Conservation (phyloP, 805 yeast species). For the Saturnispora gosingensis region DNA sequence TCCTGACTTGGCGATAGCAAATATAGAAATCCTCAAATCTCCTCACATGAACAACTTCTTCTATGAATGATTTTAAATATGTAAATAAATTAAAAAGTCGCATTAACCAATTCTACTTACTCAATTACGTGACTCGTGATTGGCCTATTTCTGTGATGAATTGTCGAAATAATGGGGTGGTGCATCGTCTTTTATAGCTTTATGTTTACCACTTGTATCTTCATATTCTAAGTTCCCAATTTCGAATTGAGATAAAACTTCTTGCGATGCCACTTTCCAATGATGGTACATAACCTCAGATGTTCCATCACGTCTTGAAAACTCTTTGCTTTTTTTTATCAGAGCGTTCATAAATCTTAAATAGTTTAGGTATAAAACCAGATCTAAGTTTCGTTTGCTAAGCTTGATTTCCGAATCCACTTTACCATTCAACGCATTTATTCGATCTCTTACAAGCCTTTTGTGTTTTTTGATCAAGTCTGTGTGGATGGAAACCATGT, state of each 20-base stretch:
- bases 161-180: not conserved
- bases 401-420: not conserved
- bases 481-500: slow-evolving; percentile 10
- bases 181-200: not conserved
- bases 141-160: not conserved
- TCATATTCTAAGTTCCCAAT: not conserved
- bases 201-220: not conserved
- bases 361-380: slow-evolving; percentile 38
- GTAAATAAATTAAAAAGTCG: not conserved
- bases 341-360: slow-evolving; percentile 37
- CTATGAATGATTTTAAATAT: slow-evolving; percentile 18
- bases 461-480: slow-evolving; percentile 11
- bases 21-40: slow-evolving; percentile 42
- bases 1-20: slow-evolving; percentile 64
- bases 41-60: slow-evolving; percentile 28
- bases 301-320: slow-evolving; percentile 33
- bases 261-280: slow-evolving; percentile 25
- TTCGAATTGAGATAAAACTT: slow-evolving; percentile 10
- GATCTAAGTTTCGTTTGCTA: slow-evolving; percentile 20
- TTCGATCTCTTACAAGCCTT: slow-evolving; percentile 6
- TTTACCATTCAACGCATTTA: slow-evolving; percentile 5
- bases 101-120: not conserved
- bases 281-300: slow-evolving; percentile 35
- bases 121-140: not conserved
- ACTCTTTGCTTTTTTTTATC: slow-evolving; percentile 30